phyloP scores from a whole-genome alignment of 1,284 basidiomycete species.

The Stygiomarasmius scandens region DNA sequence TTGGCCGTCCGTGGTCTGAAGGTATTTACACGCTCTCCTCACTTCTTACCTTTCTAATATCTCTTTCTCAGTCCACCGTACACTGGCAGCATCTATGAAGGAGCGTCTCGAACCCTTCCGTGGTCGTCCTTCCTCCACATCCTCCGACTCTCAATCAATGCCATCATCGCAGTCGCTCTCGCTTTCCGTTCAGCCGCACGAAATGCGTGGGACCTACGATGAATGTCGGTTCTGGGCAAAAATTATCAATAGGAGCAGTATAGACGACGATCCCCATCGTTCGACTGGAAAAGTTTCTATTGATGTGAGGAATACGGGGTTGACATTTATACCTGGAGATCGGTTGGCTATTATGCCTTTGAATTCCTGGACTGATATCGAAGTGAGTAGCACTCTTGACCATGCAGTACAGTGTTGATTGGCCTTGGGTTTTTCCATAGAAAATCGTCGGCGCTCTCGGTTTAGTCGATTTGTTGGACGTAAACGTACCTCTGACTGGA shows the following conservation, averaged over 20 bases:
- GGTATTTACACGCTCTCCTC: neutral
- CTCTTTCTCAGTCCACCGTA: constrained; percentile 10
- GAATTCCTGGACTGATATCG: constrained; percentile 14
- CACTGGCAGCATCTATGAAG: constrained; percentile 17
- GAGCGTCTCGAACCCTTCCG: constrained; percentile 16
- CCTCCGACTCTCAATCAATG: too few relatives aligned
- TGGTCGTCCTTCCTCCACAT: neutral
- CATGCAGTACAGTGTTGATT: too few relatives aligned
- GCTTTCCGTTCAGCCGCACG: constrained; percentile 12
- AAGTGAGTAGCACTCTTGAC: too few relatives aligned
- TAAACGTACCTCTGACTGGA: constrained; percentile 8
- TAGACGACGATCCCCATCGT: constrained; percentile 12
- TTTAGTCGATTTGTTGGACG: constrained; percentile 13
- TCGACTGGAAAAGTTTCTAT: constrained; percentile 11
- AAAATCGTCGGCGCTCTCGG: constrained; percentile 15
- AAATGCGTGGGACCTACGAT: constrained; percentile 15
- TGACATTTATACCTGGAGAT: constrained; percentile 17
- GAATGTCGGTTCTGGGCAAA: constrained; percentile 16
- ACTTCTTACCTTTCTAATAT: neutral
- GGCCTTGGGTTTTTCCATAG: too few relatives aligned
- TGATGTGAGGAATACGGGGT: constrained; percentile 9
- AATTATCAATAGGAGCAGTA: neutral
- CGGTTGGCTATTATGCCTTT: constrained; percentile 15
- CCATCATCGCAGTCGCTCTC: neutral
- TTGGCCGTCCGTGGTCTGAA: constrained; percentile 17